Conservation (phyloP, 78 protist genomes). For the Salpingoeca rosetta region DNA sequence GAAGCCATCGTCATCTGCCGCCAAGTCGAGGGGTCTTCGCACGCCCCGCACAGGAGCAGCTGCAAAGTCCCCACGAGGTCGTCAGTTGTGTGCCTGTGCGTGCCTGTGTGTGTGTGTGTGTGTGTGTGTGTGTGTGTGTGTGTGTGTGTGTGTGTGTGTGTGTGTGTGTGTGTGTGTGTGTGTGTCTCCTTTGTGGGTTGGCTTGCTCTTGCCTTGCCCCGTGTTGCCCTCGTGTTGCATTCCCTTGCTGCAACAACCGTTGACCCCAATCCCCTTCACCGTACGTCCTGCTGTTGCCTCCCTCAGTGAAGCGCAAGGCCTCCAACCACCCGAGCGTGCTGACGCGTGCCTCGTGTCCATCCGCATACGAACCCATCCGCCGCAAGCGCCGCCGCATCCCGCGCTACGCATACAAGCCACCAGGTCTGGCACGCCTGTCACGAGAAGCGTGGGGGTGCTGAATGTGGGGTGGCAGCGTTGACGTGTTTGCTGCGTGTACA, state of each 20-base stretch:
- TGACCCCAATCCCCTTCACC: background rate
- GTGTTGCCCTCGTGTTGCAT: background rate
- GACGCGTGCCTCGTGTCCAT: too few relatives aligned
- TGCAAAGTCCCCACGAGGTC: too few relatives aligned
- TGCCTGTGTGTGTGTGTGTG: too few relatives aligned
- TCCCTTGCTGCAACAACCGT: background rate
- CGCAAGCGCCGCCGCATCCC: background rate
- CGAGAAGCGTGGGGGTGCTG: too few relatives aligned
- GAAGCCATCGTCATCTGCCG: too few relatives aligned
- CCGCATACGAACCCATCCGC: background rate
- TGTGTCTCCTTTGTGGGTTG: background rate
- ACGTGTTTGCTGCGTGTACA: background rate
- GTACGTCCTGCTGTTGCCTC: background rate
- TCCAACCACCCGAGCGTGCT: too few relatives aligned
- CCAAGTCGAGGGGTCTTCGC: too few relatives aligned
- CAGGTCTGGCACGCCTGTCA: background rate
- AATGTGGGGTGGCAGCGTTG: background rate
- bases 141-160: background rate
- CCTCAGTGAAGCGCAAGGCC: too few relatives aligned
- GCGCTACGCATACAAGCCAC: too few relatives aligned
- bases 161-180: background rate
- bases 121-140: background rate
- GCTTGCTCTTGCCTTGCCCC: background rate
- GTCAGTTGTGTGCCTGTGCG: too few relatives aligned
- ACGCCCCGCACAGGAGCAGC: too few relatives aligned